Evolutionary conservation across 768 basidiomycete species (phyloP).

Genomic region (Termitomyces bulborhizus): DNA sequence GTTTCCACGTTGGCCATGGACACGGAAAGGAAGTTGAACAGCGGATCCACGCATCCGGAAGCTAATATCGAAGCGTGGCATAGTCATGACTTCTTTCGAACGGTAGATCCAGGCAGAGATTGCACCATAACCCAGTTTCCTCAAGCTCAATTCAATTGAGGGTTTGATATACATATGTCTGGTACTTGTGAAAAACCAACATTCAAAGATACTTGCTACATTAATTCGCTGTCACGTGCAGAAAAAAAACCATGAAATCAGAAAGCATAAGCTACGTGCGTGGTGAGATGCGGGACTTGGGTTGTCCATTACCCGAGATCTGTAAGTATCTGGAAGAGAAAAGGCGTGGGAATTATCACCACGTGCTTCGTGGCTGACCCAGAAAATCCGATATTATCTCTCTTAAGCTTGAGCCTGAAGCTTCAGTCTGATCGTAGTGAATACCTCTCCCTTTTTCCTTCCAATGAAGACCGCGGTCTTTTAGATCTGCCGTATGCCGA

Average conservation of each 20-base stretch:
- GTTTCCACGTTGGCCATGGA: constrained; percentile 7
- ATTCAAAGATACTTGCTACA: neutral
- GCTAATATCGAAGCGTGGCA: constrained; percentile 13
- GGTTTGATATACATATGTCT: no score
- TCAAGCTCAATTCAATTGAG: neutral
- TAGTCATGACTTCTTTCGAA: neutral
- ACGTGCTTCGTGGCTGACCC: no score
- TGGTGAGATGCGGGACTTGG: neutral
- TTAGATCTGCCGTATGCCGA: neutral
- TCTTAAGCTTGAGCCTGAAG: neutral
- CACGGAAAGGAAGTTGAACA: constrained; percentile 10
- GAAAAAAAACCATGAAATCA: neutral
- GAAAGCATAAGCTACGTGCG: neutral
- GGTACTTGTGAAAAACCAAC: neutral
- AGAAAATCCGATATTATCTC: no score
- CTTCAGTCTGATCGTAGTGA: neutral
- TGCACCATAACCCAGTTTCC: neutral
- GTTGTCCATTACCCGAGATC: neutral
- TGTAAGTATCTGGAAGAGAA: no score
- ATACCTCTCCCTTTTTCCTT: neutral
- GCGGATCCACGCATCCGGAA: constrained; percentile 13
- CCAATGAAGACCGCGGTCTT: neutral
- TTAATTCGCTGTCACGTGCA: neutral
- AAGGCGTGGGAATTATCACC: no score
- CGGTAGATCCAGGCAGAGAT: neutral